A percentile compares a stretch with the other conserved stretches of the same genome.
These are phyloP conservation scores for Carallia pectinifolia DNA, from an alignment of 345 rosid genomes.

Conservation along the genomic window DNA sequence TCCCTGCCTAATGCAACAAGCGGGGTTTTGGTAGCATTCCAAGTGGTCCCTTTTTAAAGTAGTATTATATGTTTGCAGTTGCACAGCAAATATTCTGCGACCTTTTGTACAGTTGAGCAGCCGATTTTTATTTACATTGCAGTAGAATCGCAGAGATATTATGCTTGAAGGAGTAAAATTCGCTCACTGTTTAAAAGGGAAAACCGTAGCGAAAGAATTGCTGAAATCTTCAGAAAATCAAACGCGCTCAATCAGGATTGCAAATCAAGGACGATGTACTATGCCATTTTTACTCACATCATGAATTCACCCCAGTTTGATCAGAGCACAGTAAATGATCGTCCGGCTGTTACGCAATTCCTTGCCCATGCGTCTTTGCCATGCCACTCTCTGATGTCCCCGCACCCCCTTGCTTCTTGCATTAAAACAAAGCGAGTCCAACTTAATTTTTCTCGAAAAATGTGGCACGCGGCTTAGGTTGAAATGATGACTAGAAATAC, in stretches of 20 bases:
- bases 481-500: constrained; percentile 14
- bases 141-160: too few relatives aligned
- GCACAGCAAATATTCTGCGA: too few relatives aligned
- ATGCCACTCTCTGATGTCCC: neutral
- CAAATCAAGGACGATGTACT: neutral
- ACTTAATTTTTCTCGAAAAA: neutral
- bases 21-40: too few relatives aligned
- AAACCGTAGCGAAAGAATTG: too few relatives aligned
- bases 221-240: too few relatives aligned
- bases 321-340: neutral
- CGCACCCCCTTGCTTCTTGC: neutral
- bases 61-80: too few relatives aligned
- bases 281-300: neutral
- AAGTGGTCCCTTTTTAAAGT: too few relatives aligned
- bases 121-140: too few relatives aligned
- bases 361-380: neutral
- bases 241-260: neutral
- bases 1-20: too few relatives aligned
- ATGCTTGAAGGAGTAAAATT: too few relatives aligned
- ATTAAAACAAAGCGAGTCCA: neutral
- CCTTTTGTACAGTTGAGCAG: too few relatives aligned
- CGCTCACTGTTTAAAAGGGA: too few relatives aligned
- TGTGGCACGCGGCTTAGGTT: neutral
- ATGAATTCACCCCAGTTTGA: neutral
- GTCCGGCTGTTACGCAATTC: neutral